Evolutionary conservation across 139 green algal species (phyloP).

Genomic region (Coelastrella sp.): DNA sequence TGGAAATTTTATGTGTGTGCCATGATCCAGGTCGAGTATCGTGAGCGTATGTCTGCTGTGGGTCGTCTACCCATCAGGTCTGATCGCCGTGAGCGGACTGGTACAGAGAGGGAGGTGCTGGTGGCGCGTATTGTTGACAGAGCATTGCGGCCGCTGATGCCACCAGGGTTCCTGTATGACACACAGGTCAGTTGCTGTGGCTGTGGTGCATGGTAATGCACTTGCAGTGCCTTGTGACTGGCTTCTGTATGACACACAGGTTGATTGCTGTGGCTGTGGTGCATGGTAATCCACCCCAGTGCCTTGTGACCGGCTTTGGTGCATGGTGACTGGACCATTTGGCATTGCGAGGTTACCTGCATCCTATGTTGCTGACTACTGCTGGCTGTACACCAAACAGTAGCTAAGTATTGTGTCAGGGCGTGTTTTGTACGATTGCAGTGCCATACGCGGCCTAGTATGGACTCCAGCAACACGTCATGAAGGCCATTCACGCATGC

Average conservation of each 20-base stretch:
- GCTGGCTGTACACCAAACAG: too few species aligned
- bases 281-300: not conserved
- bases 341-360: not conserved
- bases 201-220: not conserved
- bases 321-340: not conserved
- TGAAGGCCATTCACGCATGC: too few species aligned
- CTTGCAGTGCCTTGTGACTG: too few species aligned
- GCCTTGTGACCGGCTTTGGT: too few species aligned
- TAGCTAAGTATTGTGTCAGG: too few species aligned
- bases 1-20: not conserved
- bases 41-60: constrained; percentile 72
- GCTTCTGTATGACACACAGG: too few species aligned
- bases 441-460: too few species aligned
- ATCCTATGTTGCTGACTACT: too few species aligned
- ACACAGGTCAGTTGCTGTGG: constrained; percentile 68
- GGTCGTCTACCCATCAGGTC: constrained; percentile 78
- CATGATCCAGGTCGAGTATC: constrained; percentile 80
- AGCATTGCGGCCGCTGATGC: constrained; percentile 83
- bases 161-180: constrained; percentile 70
- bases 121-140: constrained; percentile 67
- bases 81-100: constrained; percentile 70
- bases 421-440: too few species aligned
- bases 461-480: too few species aligned
- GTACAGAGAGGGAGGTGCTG: constrained; percentile 78
- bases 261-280: constrained; percentile 54